Conservation (phyloP, 306 rosid genomes). For the Quercus suber region DNA sequence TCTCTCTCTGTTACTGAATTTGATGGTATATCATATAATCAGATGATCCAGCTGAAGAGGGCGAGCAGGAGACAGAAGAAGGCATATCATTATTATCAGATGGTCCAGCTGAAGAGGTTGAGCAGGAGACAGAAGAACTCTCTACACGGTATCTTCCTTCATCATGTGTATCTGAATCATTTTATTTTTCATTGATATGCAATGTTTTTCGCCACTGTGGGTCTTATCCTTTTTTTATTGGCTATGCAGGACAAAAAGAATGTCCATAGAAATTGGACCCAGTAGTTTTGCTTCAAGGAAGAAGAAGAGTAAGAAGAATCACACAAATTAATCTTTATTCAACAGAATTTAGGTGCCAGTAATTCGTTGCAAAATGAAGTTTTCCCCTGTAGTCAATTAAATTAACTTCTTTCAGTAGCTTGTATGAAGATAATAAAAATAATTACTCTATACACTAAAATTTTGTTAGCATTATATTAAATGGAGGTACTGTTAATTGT, state of each 20-base stretch:
- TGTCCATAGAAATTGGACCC: constrained; percentile 82
- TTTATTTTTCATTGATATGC: background rate
- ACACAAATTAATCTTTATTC: constrained; percentile 15
- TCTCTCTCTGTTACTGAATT: background rate
- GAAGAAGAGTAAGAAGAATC: constrained; percentile 72
- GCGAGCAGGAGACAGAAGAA: constrained; percentile 47
- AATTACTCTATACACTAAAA: background rate
- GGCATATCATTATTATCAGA: constrained; percentile 22
- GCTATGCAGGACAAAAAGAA: constrained; percentile 72
- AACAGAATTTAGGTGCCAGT: background rate
- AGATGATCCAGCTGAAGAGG: constrained; percentile 50
- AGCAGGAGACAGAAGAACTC: constrained; percentile 61
- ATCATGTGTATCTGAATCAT: background rate
- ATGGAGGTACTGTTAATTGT: too few relatives aligned
- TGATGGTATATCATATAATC: background rate
- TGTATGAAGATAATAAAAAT: background rate
- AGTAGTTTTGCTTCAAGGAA: constrained; percentile 89
- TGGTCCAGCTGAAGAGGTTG: constrained; percentile 41
- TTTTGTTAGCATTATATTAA: background rate
- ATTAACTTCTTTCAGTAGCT: background rate
- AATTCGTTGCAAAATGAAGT: background rate
- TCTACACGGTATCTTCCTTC: constrained; percentile 47
- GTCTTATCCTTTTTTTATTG: background rate
- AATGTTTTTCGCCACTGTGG: background rate
- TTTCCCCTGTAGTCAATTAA: background rate